Evolutionary conservation across 352 stramenopile species (phyloP), one percentile per base, ranked within the genome.

Genomic region (Phytophthora niederhauseri): DNA sequence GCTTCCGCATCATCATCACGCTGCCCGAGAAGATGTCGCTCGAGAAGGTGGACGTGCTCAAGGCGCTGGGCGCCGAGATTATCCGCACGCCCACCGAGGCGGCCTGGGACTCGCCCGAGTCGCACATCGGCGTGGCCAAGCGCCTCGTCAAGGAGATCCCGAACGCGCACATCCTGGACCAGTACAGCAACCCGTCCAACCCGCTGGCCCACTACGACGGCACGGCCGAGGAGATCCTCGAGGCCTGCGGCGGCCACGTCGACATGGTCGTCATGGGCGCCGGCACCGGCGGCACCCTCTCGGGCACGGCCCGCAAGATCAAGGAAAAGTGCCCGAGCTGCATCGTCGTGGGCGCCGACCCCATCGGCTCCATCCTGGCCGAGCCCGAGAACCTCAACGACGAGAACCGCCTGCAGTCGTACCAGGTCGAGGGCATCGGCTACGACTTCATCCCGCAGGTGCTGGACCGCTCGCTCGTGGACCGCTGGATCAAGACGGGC

Each of bases 381-480:
- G 59, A 94, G 64, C 96, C 96, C 0, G 96, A 98, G 30, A 75
- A 71, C 61, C 76, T 99, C 24, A 99, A 99, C 76, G 95, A 99
- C 70, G 81, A 95, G 56, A 92, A 96, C 68, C 81, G 92, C 4
- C 80, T 98, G 14, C 80, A 95, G 66, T 66, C 91, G 7, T 98
- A 98, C 79, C 80, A 98, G 72, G 95, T 99, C 11, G 96, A 99
- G 69, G 97, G 97, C 30, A 99, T 99, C 62, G 96, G 97, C 38
- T 99, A 99, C 77, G 97, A 99, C 71, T 99, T 99, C 74, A 98
- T 99, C 55, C 97, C 97, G 3, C 80, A 94, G 11, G 97, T 99
- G 30, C 85, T 99, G 30, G 90, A 99, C 83, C 89, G 96, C 49
- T 82, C 77, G n/a, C 74, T 99, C 9, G 84, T 99, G 17, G 95